Percentiles rank a stretch among this genome's conserved stretches.
phyloP scores from a whole-genome alignment of 2,329 filamentous ascomycete genomes.

The Fusarium brachygibbosum region DNA sequence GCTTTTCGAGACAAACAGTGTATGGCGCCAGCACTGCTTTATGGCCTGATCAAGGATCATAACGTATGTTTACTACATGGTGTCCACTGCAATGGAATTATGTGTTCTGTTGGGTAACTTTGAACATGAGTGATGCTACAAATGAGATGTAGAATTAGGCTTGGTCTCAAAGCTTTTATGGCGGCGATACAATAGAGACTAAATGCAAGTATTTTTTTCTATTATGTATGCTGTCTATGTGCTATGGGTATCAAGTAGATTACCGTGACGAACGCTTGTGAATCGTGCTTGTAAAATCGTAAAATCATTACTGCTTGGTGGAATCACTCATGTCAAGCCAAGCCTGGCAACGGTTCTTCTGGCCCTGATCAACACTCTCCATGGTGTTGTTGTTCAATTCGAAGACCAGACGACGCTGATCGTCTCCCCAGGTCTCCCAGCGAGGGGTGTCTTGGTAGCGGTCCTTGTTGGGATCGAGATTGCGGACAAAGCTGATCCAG shows the following conservation, averaged over 20 bases:
- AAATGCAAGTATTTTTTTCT: not conserved
- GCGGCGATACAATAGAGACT: not conserved
- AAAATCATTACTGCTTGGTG: conserved; percentile 44
- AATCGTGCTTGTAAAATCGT: conserved; percentile 8
- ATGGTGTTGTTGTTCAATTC: conserved; percentile 56
- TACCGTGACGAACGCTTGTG: not conserved
- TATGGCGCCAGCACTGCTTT: not conserved
- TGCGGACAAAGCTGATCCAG: conserved; percentile 63
- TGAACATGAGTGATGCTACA: conserved; percentile 7
- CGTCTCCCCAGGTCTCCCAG: conserved; percentile 59
- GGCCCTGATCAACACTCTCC: conserved; percentile 55
- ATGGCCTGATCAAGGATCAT: not conserved
- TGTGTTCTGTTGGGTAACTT: conserved; percentile 25
- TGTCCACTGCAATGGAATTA: conserved; percentile 12
- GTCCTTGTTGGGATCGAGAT: conserved; percentile 60
- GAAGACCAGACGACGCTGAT: conserved; percentile 55
- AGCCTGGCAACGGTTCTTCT: conserved; percentile 57
- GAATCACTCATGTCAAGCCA: conserved; percentile 57
- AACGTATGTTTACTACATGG: not conserved
- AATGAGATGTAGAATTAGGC: conserved; percentile 1
- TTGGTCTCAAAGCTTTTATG: not conserved
- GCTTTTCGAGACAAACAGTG: not conserved
- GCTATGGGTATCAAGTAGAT: conserved; percentile 37
- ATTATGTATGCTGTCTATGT: conserved; percentile 9
- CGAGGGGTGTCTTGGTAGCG: conserved; percentile 53